Evolutionary conservation across 257 asterid species (phyloP).

Genomic region (Salvia splendens): DNA sequence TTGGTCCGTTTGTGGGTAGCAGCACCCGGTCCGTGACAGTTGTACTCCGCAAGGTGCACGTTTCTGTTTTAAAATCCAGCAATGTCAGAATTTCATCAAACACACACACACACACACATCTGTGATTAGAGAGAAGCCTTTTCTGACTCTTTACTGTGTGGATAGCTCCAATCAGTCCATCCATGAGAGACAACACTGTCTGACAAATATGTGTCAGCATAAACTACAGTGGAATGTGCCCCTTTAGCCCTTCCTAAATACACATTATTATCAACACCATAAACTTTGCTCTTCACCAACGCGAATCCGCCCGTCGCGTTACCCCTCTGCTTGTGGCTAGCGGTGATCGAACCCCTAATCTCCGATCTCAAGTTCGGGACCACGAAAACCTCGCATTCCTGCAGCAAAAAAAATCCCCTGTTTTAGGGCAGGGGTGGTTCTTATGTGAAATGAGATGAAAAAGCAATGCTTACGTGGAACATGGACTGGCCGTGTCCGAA

Average conservation of each 20-base stretch:
- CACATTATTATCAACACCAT: slow-evolving; percentile 57
- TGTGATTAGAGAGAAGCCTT: slow-evolving; percentile 1
- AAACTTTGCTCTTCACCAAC: slow-evolving; percentile 65
- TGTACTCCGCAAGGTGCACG: slow-evolving; percentile 66
- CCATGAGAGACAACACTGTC: slow-evolving; percentile 60
- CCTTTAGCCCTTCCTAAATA: slow-evolving; percentile 75
- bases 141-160: slow-evolving; percentile 57
- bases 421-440: neutral
- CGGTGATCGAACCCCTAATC: slow-evolving; percentile 65
- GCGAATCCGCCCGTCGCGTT: slow-evolving; percentile 69
- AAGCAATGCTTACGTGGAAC: slow-evolving; percentile 50
- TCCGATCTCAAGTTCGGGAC: slow-evolving; percentile 47
- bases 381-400: slow-evolving; percentile 78
- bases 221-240: slow-evolving; percentile 65
- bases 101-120: no score
- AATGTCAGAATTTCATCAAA: neutral
- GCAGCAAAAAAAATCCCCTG: slow-evolving; percentile 12
- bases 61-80: slow-evolving; percentile 42
- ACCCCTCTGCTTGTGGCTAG: slow-evolving; percentile 56
- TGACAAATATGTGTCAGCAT: slow-evolving; percentile 72
- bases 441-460: neutral
- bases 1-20: slow-evolving; percentile 45
- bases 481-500: slow-evolving; percentile 74
- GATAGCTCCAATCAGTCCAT: slow-evolving; percentile 68
- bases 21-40: slow-evolving; percentile 77